Conservation (phyloP, 2,329 filamentous ascomycete species). For the Alternaria arbusti region DNA sequence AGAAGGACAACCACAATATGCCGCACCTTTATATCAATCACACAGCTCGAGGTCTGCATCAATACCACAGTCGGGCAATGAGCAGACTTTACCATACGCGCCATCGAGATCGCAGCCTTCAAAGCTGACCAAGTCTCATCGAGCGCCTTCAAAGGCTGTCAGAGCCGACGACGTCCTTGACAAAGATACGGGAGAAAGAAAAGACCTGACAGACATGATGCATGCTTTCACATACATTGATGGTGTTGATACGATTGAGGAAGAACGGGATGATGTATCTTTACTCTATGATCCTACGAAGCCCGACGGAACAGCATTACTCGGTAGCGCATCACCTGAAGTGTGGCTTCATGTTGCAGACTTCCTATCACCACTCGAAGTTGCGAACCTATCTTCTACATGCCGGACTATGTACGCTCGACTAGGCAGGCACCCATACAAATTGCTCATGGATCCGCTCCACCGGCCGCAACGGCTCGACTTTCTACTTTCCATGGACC, state of each 20-base stretch:
- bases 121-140: slow-evolving; percentile 32
- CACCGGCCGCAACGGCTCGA: slow-evolving; percentile 56
- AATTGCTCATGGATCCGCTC: slow-evolving; percentile 42
- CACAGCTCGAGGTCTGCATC: slow-evolving; percentile 23
- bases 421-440: slow-evolving; percentile 30
- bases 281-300: slow-evolving; percentile 30
- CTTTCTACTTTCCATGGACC: slow-evolving; percentile 61
- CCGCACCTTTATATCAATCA: slow-evolving; percentile 24
- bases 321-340: slow-evolving; percentile 30
- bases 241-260: slow-evolving; percentile 27
- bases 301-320: slow-evolving; percentile 31
- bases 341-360: slow-evolving; percentile 35
- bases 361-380: slow-evolving; percentile 35
- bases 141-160: slow-evolving; percentile 16
- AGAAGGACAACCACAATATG: slow-evolving; percentile 31
- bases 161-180: slow-evolving; percentile 33
- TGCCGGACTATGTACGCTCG: slow-evolving; percentile 37
- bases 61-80: slow-evolving; percentile 19
- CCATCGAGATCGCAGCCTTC: slow-evolving; percentile 18
- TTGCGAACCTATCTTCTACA: slow-evolving; percentile 37
- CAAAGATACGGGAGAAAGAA: slow-evolving; percentile 40
- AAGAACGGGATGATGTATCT: slow-evolving; percentile 17
- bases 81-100: slow-evolving; percentile 1
- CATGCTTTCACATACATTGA: slow-evolving; percentile 40
- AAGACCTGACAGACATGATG: slow-evolving; percentile 44